Base-by-base conservation (phyloP, 2,329 filamentous ascomycete species). In the Cladosporium sp. region DNA sequence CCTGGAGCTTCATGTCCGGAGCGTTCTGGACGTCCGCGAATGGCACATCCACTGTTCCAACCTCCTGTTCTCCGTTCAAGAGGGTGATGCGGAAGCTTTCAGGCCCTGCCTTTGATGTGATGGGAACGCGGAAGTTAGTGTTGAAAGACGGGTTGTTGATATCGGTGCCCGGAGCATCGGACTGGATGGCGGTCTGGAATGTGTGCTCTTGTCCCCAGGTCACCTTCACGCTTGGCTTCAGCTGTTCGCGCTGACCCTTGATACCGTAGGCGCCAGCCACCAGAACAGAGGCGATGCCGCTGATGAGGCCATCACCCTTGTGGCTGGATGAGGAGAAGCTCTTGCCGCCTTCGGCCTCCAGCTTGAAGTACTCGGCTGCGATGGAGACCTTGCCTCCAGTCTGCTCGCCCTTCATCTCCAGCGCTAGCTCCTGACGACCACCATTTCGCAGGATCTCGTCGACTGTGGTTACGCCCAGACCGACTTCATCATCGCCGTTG, bases 81-180 rank as follows among this genome's bases (percentile, higher is more conserved):
- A 80, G 67, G 6, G 73, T 65, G 18, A 81, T 75, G 62, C 66
- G 73, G 64, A 80, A 77, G 64, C 46, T 72, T 1, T 72, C 70
- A 34, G 68, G 67, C 1, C 76, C 58, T 68, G 74, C 67, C 28
- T 70, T 67, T 14, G 72, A 72, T 5, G 76, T 80, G 7, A 83
- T 63, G 0, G 80, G 79, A 53, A 83, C 76, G 8, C 72, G 73
- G 72, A 83, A 83, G 0, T 78, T 77, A 68, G 79, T 76, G 65
- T 83, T 80, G 62, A 82, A 84, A 2, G 76, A 73, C 2, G 82
- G 82, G 69, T 83, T 84, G 74, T 80, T 81, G 67, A 83, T 82
- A 58, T 83, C 82, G 2, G 72, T 77, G 1, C 82, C 82, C 0
- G 80, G 80, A 1, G 73, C 75, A 70, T 83, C 81, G 0, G 75